Conservation (phyloP, 352 stramenopile species). For the Phytophthora multivora region DNA sequence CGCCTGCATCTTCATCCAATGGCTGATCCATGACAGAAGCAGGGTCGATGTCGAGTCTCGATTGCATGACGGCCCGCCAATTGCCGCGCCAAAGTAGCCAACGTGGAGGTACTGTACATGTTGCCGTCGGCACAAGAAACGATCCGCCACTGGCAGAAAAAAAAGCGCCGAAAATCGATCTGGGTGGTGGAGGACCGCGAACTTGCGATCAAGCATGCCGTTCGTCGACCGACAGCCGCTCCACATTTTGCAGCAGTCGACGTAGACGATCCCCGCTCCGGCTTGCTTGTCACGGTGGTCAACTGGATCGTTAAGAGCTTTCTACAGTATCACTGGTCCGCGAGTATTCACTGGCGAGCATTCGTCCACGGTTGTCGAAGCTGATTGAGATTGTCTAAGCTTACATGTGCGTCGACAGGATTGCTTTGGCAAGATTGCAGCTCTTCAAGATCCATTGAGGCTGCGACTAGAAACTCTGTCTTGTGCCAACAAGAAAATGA, state of each 20-base stretch:
- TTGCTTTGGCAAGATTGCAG: not conserved
- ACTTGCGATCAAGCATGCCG: not conserved
- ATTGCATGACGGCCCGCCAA: slow-evolving; percentile 3
- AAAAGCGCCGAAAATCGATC: slow-evolving; percentile 16
- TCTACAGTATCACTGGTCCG: not conserved
- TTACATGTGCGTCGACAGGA: too few relatives aligned
- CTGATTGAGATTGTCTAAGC: not conserved
- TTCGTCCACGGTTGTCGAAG: not conserved
- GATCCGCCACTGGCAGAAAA: slow-evolving; percentile 8
- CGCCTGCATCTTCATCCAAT: too few relatives aligned
- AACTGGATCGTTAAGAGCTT: not conserved
- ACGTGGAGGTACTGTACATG: slow-evolving; percentile 29
- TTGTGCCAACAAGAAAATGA: too few relatives aligned
- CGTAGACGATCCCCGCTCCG: slow-evolving; percentile 6
- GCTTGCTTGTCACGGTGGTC: not conserved
- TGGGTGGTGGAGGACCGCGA: slow-evolving; percentile 19
- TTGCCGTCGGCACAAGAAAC: slow-evolving; percentile 10
- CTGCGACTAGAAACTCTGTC: not conserved
- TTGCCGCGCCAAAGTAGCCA: not conserved
- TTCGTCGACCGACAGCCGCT: slow-evolving; percentile 7
- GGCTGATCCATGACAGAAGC: too few relatives aligned
- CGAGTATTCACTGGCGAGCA: slow-evolving; percentile 1
- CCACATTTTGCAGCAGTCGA: slow-evolving; percentile 6
- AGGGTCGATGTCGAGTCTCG: not conserved
- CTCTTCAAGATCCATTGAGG: not conserved